phyloP scores from a whole-genome alignment of 2,329 filamentous ascomycete species.

The Diaporthe amygdali region DNA sequence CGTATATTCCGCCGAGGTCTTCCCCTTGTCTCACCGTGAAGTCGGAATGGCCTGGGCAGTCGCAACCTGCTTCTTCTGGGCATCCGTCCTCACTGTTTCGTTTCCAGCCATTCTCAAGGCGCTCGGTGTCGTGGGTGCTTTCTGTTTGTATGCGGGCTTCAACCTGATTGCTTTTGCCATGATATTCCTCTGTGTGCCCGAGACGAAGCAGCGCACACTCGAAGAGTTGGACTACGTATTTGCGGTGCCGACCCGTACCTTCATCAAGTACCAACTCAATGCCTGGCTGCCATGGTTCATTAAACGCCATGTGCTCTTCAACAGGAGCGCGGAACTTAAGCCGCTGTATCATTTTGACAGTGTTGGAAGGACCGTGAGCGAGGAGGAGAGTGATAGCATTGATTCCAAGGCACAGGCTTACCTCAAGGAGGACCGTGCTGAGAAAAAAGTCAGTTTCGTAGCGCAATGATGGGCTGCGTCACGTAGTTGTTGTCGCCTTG shows the following conservation, averaged over 20 bases:
- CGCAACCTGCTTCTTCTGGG: conserved; percentile 68
- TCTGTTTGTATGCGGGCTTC: conserved; percentile 60
- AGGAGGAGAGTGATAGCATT: conserved; percentile 15
- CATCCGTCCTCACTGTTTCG: conserved; percentile 65
- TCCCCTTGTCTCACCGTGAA: conserved; percentile 73
- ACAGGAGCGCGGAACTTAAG: conserved; percentile 46
- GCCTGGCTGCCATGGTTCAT: conserved; percentile 65
- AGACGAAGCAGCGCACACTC: conserved; percentile 59
- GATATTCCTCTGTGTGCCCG: conserved; percentile 63
- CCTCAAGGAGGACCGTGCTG: not conserved
- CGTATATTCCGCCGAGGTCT: conserved; percentile 73
- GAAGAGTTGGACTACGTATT: conserved; percentile 64
- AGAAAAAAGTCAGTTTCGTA: not conserved
- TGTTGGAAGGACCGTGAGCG: not conserved
- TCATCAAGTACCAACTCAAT: conserved; percentile 61
- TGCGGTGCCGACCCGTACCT: conserved; percentile 63
- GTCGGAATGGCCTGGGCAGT: conserved; percentile 74
- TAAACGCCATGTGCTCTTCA: conserved; percentile 58
- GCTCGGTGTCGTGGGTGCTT: conserved; percentile 47
- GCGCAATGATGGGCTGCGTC: not conserved
- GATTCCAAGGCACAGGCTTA: not conserved
- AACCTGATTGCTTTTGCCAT: conserved; percentile 60
- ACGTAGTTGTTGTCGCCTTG: not conserved
- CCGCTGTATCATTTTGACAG: conserved; percentile 48
- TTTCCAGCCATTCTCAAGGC: conserved; percentile 62